These are phyloP conservation scores for Spinellus fusiger DNA, from an alignment of 192 early-diverging fungal genomes.

Conservation along the genomic window DNA sequence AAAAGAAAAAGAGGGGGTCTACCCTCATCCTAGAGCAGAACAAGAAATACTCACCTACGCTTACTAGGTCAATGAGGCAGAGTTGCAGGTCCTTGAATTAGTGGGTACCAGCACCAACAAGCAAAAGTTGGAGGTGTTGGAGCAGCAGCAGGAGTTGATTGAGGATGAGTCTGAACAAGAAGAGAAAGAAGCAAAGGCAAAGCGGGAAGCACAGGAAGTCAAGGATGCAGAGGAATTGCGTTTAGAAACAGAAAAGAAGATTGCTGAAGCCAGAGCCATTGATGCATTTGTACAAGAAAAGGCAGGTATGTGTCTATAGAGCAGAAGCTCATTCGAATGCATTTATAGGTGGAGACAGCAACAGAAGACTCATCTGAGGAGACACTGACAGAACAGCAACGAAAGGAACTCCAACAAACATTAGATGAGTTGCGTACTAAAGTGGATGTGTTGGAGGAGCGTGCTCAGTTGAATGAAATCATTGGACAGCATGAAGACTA, in stretches of 20 bases:
- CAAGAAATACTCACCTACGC: background rate
- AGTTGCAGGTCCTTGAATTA: slow-evolving; percentile 79
- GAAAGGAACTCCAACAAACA: slow-evolving; percentile 52
- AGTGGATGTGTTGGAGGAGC: slow-evolving; percentile 54
- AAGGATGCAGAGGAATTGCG: slow-evolving; percentile 3
- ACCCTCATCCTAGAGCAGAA: too few relatives aligned
- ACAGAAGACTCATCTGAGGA: slow-evolving; percentile 24
- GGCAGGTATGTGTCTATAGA: background rate
- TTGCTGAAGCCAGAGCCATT: background rate
- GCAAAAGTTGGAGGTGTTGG: slow-evolving; percentile 89
- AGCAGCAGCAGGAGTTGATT: slow-evolving; percentile 96
- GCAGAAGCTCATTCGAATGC: too few relatives aligned
- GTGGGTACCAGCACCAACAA: slow-evolving; percentile 87
- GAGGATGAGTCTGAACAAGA: slow-evolving; percentile 92
- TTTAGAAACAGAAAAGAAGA: slow-evolving; percentile 6
- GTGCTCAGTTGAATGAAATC: slow-evolving; percentile 55
- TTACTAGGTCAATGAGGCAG: slow-evolving; percentile 85
- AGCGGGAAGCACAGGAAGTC: slow-evolving; percentile 51
- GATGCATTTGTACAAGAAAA: slow-evolving; percentile 3
- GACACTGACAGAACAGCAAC: slow-evolving; percentile 49
- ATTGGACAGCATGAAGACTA: slow-evolving; percentile 57
- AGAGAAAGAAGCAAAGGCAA: slow-evolving; percentile 57
- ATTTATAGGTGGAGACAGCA: too few relatives aligned
- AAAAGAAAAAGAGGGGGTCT: too few relatives aligned
- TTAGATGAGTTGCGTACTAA: slow-evolving; percentile 49